Base-by-base conservation (phyloP, 1,139 yeast genomes). In the Lodderomyces metapsilosis region DNA sequence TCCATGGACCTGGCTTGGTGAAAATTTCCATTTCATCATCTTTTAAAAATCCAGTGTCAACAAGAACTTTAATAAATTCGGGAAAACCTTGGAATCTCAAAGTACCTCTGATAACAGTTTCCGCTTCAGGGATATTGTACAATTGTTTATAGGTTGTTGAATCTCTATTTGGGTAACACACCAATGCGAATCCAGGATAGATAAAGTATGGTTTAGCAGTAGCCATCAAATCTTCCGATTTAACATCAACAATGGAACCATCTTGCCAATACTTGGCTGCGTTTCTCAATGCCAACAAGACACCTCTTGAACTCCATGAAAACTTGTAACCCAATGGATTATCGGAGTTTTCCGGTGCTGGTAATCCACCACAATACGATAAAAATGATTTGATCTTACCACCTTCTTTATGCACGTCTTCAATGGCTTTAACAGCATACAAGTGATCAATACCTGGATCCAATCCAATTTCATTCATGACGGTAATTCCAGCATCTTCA, bases 251-350 rank as follows among this genome's bases (percentile, higher is more conserved):
- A 54, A 88, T 68, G 62, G 88, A 65, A 57, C 97, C 98, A 59
- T 88, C 83, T 68, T 84, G 74, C 81, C 84, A 91, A 75, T 82
- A 91, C 59, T 80, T 82, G 52, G 98, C 98, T 48, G 86, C 75
- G 76, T 92, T 92, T 77, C 96, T 84, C 62, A 92, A 79, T 20
- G 98, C 98, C 58, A 92, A 79, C 60, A 92, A 74, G 36, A 92
- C 98, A 69, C 98, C 98, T 69, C 98, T 84, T 37, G 98, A 89
- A 36, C 97, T 88, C 98, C 98, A 92, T 36, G 98, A 91, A 72
- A 92, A 92, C 76, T 92, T 92, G 81, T 92, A 92, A 53, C 98
- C 98, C 65, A 92, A 79, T 46, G 98, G 98, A 70, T 92, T 92
- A 71, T 88, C 96, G 27, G 98, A 91, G 66, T 83, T 80, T 72